Evolutionary conservation across 2,329 filamentous ascomycete genomes (phyloP).

Genomic region (Myriangium duriaei): DNA sequence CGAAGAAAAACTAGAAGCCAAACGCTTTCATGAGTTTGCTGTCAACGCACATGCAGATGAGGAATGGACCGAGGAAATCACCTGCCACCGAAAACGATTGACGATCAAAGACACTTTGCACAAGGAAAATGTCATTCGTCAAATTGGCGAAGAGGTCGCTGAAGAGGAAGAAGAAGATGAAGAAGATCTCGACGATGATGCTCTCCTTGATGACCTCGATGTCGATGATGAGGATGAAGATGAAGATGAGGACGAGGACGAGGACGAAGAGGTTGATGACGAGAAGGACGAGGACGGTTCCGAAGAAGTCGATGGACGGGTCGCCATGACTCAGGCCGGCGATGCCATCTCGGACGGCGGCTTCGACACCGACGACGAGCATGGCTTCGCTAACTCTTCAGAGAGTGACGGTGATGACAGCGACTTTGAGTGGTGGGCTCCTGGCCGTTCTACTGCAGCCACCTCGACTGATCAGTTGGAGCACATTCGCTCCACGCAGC

Average conservation of each 20-base stretch:
- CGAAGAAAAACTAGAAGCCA: slow-evolving; percentile 41
- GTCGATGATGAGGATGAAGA: slow-evolving; percentile 39
- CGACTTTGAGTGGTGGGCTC: slow-evolving; percentile 54
- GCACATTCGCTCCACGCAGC: slow-evolving; percentile 32
- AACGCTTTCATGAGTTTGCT: slow-evolving; percentile 79
- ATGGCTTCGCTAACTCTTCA: slow-evolving; percentile 52
- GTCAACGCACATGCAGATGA: slow-evolving; percentile 71
- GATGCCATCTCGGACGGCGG: slow-evolving; percentile 45
- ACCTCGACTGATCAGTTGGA: slow-evolving; percentile 42
- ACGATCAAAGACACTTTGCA: slow-evolving; percentile 81
- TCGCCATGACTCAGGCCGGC: slow-evolving; percentile 20
- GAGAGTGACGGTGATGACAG: slow-evolving; percentile 56
- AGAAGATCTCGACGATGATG: slow-evolving; percentile 28
- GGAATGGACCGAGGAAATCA: slow-evolving; percentile 73
- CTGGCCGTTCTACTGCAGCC: slow-evolving; percentile 37
- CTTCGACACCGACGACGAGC: slow-evolving; percentile 70
- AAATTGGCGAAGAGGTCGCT: slow-evolving; percentile 77
- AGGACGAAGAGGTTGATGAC: slow-evolving; percentile 25
- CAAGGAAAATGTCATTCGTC: slow-evolving; percentile 81
- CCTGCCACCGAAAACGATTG: slow-evolving; percentile 54
- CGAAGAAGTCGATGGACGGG: slow-evolving; percentile 35
- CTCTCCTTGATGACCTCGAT: slow-evolving; percentile 31
- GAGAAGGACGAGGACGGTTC: slow-evolving; percentile 36
- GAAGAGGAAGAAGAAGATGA: slow-evolving; percentile 71
- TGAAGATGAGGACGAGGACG: slow-evolving; percentile 37